Conservation (phyloP, 176 grass and related monocot species). For the Calamus simplicifolius region DNA sequence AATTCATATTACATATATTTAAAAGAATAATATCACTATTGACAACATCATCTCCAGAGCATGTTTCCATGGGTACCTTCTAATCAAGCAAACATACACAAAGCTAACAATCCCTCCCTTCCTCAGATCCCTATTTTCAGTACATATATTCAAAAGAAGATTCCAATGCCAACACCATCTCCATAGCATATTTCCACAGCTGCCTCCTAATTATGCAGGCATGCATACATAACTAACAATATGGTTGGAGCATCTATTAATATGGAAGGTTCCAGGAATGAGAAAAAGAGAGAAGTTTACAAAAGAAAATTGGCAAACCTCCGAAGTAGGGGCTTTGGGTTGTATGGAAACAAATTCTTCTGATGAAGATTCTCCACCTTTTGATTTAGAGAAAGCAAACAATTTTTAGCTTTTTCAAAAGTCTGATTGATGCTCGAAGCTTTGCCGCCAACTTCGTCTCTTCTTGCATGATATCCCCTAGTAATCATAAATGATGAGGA, state of each 20-base stretch:
- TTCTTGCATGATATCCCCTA: constrained; percentile 15
- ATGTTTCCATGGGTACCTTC: too few species aligned
- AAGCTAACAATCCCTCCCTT: neutral
- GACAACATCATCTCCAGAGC: too few species aligned
- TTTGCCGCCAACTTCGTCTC: constrained; percentile 6
- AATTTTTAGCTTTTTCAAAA: constrained; percentile 58
- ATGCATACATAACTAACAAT: neutral
- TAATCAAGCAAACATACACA: too few species aligned
- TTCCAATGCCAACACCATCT: too few species aligned
- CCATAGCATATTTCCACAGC: too few species aligned
- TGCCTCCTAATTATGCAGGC: too few species aligned
- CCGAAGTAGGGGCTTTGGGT: constrained; percentile 67
- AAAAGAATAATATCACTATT: too few species aligned
- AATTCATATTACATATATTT: too few species aligned
- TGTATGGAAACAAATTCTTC: constrained; percentile 90
- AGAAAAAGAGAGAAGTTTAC: neutral
- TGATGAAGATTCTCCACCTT: constrained; percentile 62
- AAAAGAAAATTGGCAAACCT: constrained; percentile 36
- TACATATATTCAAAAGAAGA: too few species aligned
- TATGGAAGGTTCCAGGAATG: constrained; percentile 7
- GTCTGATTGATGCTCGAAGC: constrained; percentile 11
- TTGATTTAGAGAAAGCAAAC: constrained; percentile 74
- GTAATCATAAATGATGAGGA: neutral
- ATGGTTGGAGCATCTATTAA: neutral
- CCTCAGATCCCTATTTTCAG: too few species aligned